These are phyloP conservation scores for Nemania sp. DNA, from an alignment of 2,329 filamentous ascomycete species.

Conservation along the genomic window DNA sequence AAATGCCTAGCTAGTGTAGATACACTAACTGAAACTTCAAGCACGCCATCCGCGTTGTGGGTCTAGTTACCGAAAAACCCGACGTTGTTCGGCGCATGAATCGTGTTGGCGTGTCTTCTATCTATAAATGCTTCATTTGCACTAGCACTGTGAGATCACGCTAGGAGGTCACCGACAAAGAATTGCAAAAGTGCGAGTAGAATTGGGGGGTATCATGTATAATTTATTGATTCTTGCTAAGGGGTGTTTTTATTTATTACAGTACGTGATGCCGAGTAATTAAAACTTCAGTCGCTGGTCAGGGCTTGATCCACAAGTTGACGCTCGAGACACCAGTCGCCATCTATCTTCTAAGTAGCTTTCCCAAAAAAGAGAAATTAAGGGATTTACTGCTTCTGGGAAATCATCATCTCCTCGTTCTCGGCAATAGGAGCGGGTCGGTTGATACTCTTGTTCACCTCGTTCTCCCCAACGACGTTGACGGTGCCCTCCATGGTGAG, in stretches of 20 bases:
- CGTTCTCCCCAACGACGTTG: conserved; percentile 58
- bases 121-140: neutral
- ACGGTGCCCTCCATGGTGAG: conserved; percentile 54
- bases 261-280: conserved; percentile 8
- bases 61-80: neutral
- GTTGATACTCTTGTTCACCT: conserved; percentile 51
- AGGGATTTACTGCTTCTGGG: conserved; percentile 49
- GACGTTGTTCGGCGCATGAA: neutral
- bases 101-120: neutral
- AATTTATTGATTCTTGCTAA: conserved; percentile 26
- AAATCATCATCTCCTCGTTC: conserved; percentile 54
- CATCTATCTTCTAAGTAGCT: conserved; percentile 10
- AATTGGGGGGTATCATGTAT: conserved; percentile 35
- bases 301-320: conserved; percentile 17
- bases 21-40: conserved; percentile 1
- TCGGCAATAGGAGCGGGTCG: conserved; percentile 49
- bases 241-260: conserved; percentile 29
- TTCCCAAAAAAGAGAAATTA: neutral
- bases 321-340: conserved; percentile 23
- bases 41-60: neutral
- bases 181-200: neutral
- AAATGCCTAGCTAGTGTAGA: neutral
- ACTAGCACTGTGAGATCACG: neutral
- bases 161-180: neutral
- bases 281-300: neutral